These are phyloP conservation scores for Dactylellina leptospora DNA, from an alignment of 2,329 filamentous ascomycete species.

Conservation along the genomic window DNA sequence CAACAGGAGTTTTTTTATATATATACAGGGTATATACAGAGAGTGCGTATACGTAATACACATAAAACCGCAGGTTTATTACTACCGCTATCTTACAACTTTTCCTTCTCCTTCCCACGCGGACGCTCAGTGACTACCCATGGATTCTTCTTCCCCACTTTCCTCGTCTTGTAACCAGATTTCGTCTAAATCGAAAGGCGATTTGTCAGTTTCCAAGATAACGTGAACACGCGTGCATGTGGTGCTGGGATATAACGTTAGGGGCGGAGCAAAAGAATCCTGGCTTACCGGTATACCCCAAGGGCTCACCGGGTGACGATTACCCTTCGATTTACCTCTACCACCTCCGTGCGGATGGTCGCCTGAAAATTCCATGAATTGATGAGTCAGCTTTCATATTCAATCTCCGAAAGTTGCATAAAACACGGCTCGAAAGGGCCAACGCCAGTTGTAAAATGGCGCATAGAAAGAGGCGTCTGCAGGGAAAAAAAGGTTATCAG, in stretches of 20 bases:
- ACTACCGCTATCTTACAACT: constrained; percentile 16
- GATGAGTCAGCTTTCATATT: constrained; percentile 44
- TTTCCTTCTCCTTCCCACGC: constrained; percentile 53
- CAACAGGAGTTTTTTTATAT: neutral
- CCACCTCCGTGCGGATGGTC: constrained; percentile 99
- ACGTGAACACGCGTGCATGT: constrained; percentile 19
- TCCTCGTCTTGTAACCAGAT: constrained; percentile 61
- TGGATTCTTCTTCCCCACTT: constrained; percentile 49
- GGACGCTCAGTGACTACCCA: constrained; percentile 48
- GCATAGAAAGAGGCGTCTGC: neutral
- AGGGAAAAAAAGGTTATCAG: neutral
- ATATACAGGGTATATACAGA: constrained; percentile 10
- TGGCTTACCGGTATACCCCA: constrained; percentile 93
- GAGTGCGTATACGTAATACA: constrained; percentile 13
- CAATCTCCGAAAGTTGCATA: neutral
- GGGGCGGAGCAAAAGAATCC: constrained; percentile 8
- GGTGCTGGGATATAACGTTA: constrained; percentile 11
- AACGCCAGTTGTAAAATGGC: neutral
- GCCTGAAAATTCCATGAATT: constrained; percentile 63
- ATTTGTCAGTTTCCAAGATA: constrained; percentile 38
- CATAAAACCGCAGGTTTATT: constrained; percentile 10
- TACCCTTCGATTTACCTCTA: constrained; percentile 99
- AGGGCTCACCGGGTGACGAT: constrained; percentile 90
- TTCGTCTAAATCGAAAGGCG: constrained; percentile 62
- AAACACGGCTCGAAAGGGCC: neutral